These are phyloP conservation scores for Pleurotus sapidus DNA, from an alignment of 768 basidiomycete species.

Conservation along the genomic window DNA sequence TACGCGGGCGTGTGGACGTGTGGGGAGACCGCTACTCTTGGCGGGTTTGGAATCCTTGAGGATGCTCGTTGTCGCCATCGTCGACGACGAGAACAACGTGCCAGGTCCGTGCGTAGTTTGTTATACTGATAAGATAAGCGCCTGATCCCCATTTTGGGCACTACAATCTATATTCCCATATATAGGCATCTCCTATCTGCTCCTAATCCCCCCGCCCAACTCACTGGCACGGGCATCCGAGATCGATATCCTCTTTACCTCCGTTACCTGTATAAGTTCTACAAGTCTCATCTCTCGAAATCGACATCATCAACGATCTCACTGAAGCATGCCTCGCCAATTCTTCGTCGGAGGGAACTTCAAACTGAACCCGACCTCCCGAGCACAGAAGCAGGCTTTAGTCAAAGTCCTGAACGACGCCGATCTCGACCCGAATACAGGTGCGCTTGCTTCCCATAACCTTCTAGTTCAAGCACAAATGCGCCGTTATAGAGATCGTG, in stretches of 20 bases:
- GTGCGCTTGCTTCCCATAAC: slow-evolving; percentile 36
- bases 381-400: slow-evolving; percentile 62
- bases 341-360: slow-evolving; percentile 99
- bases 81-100: neutral
- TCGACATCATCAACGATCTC: too few species aligned
- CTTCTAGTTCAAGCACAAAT: neutral
- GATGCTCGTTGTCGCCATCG: slow-evolving; percentile 6
- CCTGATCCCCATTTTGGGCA: neutral
- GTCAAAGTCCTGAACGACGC: slow-evolving; percentile 75
- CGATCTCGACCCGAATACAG: slow-evolving; percentile 70
- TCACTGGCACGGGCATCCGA: neutral
- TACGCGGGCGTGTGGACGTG: slow-evolving; percentile 9
- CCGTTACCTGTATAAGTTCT: neutral
- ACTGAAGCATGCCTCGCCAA: slow-evolving; percentile 60
- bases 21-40: neutral
- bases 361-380: slow-evolving; percentile 89
- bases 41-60: neutral
- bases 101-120: neutral
- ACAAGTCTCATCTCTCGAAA: neutral
- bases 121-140: slow-evolving; percentile 4
- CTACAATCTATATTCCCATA: too few species aligned
- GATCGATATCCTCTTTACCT: slow-evolving; percentile 6
- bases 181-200: too few species aligned
- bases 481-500: slow-evolving; percentile 24
- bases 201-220: too few species aligned